These are phyloP conservation scores for Colletotrichum caudatum DNA, from an alignment of 2,329 filamentous ascomycete genomes.

Conservation along the genomic window DNA sequence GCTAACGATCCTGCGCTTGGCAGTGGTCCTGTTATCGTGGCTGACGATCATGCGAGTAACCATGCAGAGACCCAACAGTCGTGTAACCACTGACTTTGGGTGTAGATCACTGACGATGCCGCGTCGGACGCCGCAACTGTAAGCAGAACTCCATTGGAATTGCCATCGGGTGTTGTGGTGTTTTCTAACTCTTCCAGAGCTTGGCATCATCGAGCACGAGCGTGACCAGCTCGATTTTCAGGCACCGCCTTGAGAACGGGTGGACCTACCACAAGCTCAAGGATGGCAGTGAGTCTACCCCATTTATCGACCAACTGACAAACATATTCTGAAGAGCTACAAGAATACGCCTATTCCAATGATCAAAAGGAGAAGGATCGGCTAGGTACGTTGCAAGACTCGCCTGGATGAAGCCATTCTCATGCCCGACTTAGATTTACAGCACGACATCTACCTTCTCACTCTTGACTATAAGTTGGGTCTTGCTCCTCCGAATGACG, in stretches of 20 bases:
- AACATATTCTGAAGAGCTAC: not conserved
- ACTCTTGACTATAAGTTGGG: slow-evolving; percentile 49
- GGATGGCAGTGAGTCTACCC: not conserved
- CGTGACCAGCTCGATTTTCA: not conserved
- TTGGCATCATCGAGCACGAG: not conserved
- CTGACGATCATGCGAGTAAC: not conserved
- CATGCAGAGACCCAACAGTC: not conserved
- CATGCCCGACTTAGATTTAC: slow-evolving; percentile 47
- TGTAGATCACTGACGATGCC: slow-evolving; percentile 2
- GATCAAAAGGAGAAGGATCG: slow-evolving; percentile 17
- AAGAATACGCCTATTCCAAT: slow-evolving; percentile 26
- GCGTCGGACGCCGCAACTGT: not conserved
- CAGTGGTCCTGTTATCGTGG: not conserved
- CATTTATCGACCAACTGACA: too few species aligned
- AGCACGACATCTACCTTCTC: slow-evolving; percentile 51
- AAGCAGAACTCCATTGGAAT: not conserved
- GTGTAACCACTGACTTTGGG: not conserved
- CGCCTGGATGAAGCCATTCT: too few species aligned
- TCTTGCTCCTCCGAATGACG: slow-evolving; percentile 43
- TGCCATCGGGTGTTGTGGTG: not conserved
- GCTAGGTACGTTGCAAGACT: not conserved
- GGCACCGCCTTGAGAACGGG: slow-evolving; percentile 6
- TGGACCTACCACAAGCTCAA: slow-evolving; percentile 17
- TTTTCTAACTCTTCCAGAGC: not conserved
- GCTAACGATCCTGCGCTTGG: not conserved